Evolutionary conservation across 257 asterid genomes (phyloP).

Genomic region (Cynanchum wilfordii): DNA sequence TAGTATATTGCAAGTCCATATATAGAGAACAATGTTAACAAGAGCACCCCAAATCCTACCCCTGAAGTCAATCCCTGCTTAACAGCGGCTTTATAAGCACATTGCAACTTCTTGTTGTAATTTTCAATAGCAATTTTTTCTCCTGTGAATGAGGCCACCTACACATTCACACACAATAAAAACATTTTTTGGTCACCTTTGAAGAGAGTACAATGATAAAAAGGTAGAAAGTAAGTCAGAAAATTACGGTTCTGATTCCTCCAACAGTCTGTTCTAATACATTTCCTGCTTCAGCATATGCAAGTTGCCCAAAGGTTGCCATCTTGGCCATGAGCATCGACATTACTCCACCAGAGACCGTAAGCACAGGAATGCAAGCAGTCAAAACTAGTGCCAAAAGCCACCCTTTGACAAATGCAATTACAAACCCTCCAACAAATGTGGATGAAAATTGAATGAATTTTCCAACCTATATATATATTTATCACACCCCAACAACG

Average conservation of each 20-base stretch:
- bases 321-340: constrained; percentile 46
- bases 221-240: not conserved
- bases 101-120: constrained; percentile 40
- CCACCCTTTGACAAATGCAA: constrained; percentile 62
- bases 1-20: constrained; percentile 64
- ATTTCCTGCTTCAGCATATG: constrained; percentile 72
- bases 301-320: constrained; percentile 49
- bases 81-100: constrained; percentile 34
- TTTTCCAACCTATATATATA: constrained; percentile 45
- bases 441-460: constrained; percentile 47
- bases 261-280: constrained; percentile 72
- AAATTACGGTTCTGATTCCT: constrained; percentile 65
- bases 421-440: constrained; percentile 51
- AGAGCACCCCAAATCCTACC: constrained; percentile 41
- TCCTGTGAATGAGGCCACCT: constrained; percentile 75
- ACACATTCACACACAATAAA: not conserved
- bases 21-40: constrained; percentile 30
- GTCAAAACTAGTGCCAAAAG: constrained; percentile 41
- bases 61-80: constrained; percentile 62
- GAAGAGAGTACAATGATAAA: not conserved
- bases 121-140: constrained; percentile 43
- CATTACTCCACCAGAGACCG: constrained; percentile 31
- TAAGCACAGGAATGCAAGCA: constrained; percentile 45
- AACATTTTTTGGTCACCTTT: not conserved
- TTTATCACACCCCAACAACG: not conserved